These are phyloP conservation scores for Sporothrix brunneoviolacea DNA, from an alignment of 2,329 filamentous ascomycete genomes.

Conservation along the genomic window DNA sequence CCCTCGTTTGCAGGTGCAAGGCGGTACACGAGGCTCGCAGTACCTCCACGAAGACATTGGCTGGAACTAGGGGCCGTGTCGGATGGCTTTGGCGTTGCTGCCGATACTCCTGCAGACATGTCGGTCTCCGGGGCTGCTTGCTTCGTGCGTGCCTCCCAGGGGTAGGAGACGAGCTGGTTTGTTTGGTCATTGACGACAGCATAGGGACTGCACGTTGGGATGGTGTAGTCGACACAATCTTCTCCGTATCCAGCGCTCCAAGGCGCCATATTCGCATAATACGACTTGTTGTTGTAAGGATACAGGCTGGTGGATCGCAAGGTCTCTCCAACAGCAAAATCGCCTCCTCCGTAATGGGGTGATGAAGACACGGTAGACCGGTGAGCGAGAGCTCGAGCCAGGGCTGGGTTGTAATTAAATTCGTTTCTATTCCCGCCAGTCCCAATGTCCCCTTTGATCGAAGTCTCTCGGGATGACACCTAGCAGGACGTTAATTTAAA, in stretches of 20 bases:
- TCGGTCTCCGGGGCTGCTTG: too few relatives aligned
- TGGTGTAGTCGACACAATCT: conserved; percentile 7
- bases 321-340: neutral
- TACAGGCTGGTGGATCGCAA: conserved; percentile 3
- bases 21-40: conserved; percentile 1
- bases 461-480: conserved; percentile 10
- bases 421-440: neutral
- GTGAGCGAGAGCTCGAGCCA: conserved; percentile 8
- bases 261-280: neutral
- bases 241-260: conserved; percentile 3
- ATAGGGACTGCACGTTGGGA: conserved; percentile 4
- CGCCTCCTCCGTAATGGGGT: neutral
- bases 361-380: neutral
- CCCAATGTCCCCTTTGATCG: conserved; percentile 2
- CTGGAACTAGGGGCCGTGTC: too few relatives aligned
- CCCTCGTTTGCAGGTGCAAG: neutral
- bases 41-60: neutral
- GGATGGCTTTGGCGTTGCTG: neutral
- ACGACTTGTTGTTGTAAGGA: conserved; percentile 7
- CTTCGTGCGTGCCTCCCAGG: too few relatives aligned
- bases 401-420: conserved; percentile 1
- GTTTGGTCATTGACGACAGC: neutral
- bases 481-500: neutral
- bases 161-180: neutral
- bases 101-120: too few relatives aligned